Base-by-base conservation (phyloP, 108 stramenopile species). In the Pelagomonas calceolata region DNA sequence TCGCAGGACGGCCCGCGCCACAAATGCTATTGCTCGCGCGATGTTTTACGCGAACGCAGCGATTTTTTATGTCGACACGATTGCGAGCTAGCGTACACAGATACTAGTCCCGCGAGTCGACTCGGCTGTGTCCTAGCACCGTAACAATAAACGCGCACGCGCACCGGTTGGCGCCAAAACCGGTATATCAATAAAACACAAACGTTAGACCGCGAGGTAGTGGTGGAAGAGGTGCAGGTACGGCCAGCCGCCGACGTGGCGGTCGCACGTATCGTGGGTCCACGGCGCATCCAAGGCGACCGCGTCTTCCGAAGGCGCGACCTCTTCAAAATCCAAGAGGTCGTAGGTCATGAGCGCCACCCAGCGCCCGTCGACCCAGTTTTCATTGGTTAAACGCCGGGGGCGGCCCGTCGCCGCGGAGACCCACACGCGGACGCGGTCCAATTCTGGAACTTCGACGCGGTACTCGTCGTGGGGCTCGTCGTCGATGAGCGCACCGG, bases 181-280 rank as follows among this genome's bases (percentile, higher is more conserved):
- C n/a, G n/a, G n/a, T n/a, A n/a, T n/a, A n/a, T n/a, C n/a, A n/a
- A n/a, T n/a, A n/a, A n/a, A n/a, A n/a, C n/a, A n/a, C n/a, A n/a
- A n/a, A n/a, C 44, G 44, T 45, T 60, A 60, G 7, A 60, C 26
- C 51, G 29, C 29, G 51, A 60, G 51, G 51, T 26, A 60, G 51
- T 60, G 51, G 51, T 60, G 51, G 51, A 60, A 60, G 51, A 60
- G 51, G 51, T 60, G 51, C 21, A 60, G 51, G 51, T 60, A 60
- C 21, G 51, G 51, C 21, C 26, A 26, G 14, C 51, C 51, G 51
- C 51, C 51, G 51, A 60, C 26, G 51, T 60, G 51, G 7, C 51
- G 51, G 21, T 60, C 26, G 51, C 51, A 60, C 7, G 51, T 60
- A 17, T 4, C 51, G 7, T 60, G 3, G 7, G 21, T 60, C 51